Percentiles rank a stretch among this genome's conserved stretches.
phyloP scores from a whole-genome alignment of 495 filamentous ascomycete species.

The Penicillium silybi region DNA sequence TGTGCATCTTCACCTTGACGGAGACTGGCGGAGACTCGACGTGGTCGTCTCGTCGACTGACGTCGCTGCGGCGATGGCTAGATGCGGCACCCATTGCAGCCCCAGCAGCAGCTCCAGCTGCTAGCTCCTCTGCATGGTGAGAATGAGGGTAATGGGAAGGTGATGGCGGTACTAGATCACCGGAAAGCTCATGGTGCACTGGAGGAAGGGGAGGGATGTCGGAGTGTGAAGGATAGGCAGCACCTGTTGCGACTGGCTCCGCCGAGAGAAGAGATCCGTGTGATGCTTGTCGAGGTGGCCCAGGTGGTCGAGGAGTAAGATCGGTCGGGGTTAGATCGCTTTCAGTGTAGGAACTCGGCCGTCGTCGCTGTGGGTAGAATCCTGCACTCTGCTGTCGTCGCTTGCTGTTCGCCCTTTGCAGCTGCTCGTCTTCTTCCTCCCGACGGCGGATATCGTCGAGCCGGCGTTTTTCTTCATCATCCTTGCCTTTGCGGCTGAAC shows the following conservation, averaged over 20 bases:
- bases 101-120: slow-evolving; percentile 28
- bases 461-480: slow-evolving; percentile 61
- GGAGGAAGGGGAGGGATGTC: slow-evolving; percentile 46
- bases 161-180: slow-evolving; percentile 49
- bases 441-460: slow-evolving; percentile 54
- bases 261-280: slow-evolving; percentile 28
- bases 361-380: slow-evolving; percentile 48
- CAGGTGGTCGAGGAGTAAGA: slow-evolving; percentile 31
- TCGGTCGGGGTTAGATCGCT: slow-evolving; percentile 47
- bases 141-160: slow-evolving; percentile 16
- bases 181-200: slow-evolving; percentile 48
- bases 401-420: slow-evolving; percentile 51
- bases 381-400: slow-evolving; percentile 52
- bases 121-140: slow-evolving; percentile 30
- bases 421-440: slow-evolving; percentile 58
- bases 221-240: slow-evolving; percentile 28
- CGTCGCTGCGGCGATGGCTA: slow-evolving; percentile 32
- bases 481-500: slow-evolving; percentile 51
- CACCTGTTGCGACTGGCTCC: slow-evolving; percentile 34
- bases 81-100: slow-evolving; percentile 26
- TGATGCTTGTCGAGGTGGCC: slow-evolving; percentile 24
- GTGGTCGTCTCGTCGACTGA: slow-evolving; percentile 34
- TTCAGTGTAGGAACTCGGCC: slow-evolving; percentile 41
- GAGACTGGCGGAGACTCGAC: slow-evolving; percentile 62
- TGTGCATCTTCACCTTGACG: slow-evolving; percentile 76